Conservation (phyloP, 306 rosid species). For the Castanea mollissima region DNA sequence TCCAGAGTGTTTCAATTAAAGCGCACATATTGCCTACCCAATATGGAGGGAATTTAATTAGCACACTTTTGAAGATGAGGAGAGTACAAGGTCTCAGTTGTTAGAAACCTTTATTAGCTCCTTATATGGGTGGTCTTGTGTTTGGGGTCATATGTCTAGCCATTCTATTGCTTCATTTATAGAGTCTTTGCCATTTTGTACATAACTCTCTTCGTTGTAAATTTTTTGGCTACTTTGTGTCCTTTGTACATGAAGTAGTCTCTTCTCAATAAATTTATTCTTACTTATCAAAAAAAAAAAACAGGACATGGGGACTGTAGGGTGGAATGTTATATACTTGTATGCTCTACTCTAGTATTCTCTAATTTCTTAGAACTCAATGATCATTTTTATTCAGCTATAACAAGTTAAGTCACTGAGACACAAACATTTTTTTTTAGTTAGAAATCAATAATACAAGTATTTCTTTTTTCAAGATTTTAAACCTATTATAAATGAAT, state of each 20-base stretch:
- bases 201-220: too few relatives aligned
- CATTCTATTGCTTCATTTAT: too few relatives aligned
- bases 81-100: too few relatives aligned
- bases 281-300: too few relatives aligned
- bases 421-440: background rate
- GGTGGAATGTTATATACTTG: background rate
- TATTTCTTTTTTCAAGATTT: background rate
- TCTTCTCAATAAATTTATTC: too few relatives aligned
- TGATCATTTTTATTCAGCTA: background rate
- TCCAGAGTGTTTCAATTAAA: background rate
- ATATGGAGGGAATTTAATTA: background rate
- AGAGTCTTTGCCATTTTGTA: too few relatives aligned
- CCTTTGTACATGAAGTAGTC: too few relatives aligned
- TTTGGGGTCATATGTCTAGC: too few relatives aligned
- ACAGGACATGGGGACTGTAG: background rate
- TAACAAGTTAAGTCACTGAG: background rate
- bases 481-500: slow-evolving; percentile 16
- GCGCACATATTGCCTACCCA: background rate
- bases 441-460: background rate
- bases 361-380: background rate
- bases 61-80: background rate
- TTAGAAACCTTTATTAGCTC: too few relatives aligned
- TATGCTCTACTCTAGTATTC: background rate
- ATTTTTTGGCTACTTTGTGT: too few relatives aligned
- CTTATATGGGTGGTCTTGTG: too few relatives aligned